phyloP scores from a whole-genome alignment of 169 alveolate genomes.

The Blepharisma undulans region DNA sequence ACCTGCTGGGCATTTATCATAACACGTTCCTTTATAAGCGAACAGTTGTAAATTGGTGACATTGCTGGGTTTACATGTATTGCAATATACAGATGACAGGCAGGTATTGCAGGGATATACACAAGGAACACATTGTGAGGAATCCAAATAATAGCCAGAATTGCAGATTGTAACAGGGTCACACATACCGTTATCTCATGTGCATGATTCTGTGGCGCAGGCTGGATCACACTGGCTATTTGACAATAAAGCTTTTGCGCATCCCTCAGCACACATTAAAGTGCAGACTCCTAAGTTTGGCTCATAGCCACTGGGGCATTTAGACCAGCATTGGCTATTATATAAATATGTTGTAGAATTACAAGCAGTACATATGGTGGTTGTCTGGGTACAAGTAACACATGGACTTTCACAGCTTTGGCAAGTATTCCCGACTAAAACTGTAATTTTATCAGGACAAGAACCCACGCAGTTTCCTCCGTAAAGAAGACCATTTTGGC shows the following conservation, averaged over 20 bases:
- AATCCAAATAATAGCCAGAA: not conserved
- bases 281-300: not conserved
- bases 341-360: not conserved
- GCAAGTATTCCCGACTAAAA: not conserved
- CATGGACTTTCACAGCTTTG: not conserved
- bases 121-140: not conserved
- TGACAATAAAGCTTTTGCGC: not conserved
- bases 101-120: slow-evolving; percentile 38
- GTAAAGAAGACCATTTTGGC: not conserved
- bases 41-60: not conserved
- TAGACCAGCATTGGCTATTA: not conserved
- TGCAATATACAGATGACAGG: not conserved
- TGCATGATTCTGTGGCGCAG: not conserved
- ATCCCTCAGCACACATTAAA: slow-evolving; percentile 12
- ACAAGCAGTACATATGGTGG: slow-evolving; percentile 3
- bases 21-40: not conserved
- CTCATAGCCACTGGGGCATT: slow-evolving; percentile 38
- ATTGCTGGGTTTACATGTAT: slow-evolving; percentile 10
- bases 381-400: not conserved
- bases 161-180: not conserved
- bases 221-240: not conserved
- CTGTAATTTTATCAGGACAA: slow-evolving; percentile 15
- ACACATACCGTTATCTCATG: slow-evolving; percentile 17
- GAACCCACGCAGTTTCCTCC: not conserved
- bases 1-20: slow-evolving; percentile 30